Conservation (phyloP, 208 protist species). For the Hexamita inflata region DNA sequence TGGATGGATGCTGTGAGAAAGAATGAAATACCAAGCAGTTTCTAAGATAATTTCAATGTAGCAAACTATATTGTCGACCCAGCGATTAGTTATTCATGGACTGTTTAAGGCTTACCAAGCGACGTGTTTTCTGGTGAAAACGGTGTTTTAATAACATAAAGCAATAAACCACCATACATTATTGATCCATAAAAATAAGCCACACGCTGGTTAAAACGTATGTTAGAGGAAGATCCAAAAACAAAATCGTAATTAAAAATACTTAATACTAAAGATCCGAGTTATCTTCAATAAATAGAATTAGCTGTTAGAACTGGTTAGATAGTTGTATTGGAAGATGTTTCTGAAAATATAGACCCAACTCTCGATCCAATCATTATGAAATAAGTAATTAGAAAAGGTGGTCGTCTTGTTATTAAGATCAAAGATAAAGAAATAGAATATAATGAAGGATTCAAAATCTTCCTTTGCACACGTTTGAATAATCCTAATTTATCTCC, state of each 20-base stretch:
- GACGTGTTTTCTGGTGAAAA: conserved; percentile 54
- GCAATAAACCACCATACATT: conserved; percentile 74
- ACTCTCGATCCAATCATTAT: conserved; percentile 78
- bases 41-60: background rate
- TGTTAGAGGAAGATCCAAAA: conserved; percentile 50
- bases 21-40: background rate
- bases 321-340: conserved; percentile 61
- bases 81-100: conserved; percentile 14
- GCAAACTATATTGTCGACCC: background rate
- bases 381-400: conserved; percentile 71
- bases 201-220: conserved; percentile 89
- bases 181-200: conserved; percentile 95
- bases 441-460: conserved; percentile 80
- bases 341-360: conserved; percentile 86
- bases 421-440: conserved; percentile 88
- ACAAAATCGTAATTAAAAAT: conserved; percentile 70
- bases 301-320: conserved; percentile 80
- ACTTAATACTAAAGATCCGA: conserved; percentile 71
- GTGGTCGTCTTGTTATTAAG: conserved; percentile 67
- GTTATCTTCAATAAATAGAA: conserved; percentile 81
- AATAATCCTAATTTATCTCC: conserved; percentile 86
- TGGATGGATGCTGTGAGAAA: conserved; percentile 46
- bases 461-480: conserved; percentile 90
- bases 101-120: background rate
- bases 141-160: conserved; percentile 78